Conservation (phyloP, 208 protist species). For the Acanthamoeba triangularis region DNA sequence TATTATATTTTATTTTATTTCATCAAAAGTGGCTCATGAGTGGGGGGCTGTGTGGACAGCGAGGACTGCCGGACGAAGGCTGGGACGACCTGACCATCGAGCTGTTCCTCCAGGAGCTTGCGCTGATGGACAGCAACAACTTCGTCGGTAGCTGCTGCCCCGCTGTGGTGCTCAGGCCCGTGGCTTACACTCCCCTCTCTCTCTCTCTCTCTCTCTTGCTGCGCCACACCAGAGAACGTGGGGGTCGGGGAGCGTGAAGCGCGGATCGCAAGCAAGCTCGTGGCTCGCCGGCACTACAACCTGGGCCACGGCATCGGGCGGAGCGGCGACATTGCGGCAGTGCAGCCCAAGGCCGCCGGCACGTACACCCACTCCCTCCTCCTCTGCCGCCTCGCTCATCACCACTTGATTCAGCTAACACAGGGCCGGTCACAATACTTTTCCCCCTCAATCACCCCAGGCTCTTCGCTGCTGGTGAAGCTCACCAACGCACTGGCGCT, state of each 20-base stretch:
- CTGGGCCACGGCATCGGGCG: conserved; percentile 97
- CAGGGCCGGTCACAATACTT: too few species aligned
- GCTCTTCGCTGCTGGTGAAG: conserved; percentile 95
- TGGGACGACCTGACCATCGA: conserved; percentile 94
- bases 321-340: conserved; percentile 95
- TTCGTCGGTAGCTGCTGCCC: conserved; percentile 81
- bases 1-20: not conserved
- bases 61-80: conserved; percentile 94
- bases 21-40: too few species aligned
- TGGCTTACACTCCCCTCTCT: conserved; percentile 35
- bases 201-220: not conserved
- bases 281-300: conserved; percentile 93
- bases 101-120: conserved; percentile 94
- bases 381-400: not conserved
- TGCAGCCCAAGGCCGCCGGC: conserved; percentile 99
- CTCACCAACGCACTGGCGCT: conserved; percentile 95
- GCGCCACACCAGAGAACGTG: conserved; percentile 91
- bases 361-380: not conserved
- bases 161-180: not conserved
- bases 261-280: conserved; percentile 93
- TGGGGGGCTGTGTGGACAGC: conserved; percentile 92
- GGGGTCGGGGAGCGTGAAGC: conserved; percentile 98
- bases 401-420: not conserved
- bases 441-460: not conserved
- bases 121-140: conserved; percentile 97